A percentile compares a stretch with the other conserved stretches of the same genome.
Evolutionary conservation across 2,329 filamentous ascomycete species (phyloP).

Genomic region (Penicillium polonicum): DNA sequence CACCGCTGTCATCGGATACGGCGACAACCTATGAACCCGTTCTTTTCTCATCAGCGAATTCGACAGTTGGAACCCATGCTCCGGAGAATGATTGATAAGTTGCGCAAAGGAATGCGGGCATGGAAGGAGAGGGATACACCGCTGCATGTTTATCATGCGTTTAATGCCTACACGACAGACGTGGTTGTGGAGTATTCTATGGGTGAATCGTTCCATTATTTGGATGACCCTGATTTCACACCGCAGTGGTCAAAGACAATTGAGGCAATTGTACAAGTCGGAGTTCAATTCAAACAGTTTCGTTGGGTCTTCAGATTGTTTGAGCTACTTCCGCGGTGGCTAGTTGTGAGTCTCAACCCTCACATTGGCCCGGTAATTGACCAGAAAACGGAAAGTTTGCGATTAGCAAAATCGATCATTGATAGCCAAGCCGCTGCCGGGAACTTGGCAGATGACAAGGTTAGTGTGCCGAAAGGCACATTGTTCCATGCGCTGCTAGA

Average conservation of each 20-base stretch:
- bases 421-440: conserved; percentile 1
- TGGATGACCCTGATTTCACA: conserved; percentile 33
- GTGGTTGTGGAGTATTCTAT: conserved; percentile 48
- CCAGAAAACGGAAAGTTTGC: conserved; percentile 13
- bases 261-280: conserved; percentile 23
- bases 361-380: conserved; percentile 16
- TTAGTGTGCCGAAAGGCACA: conserved; percentile 5
- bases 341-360: conserved; percentile 22
- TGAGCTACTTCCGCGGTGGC: conserved; percentile 19
- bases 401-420: conserved; percentile 12
- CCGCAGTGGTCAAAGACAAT: conserved; percentile 34
- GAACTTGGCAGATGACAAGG: neutral
- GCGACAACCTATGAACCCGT: conserved; percentile 37
- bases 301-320: conserved; percentile 24
- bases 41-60: conserved; percentile 35
- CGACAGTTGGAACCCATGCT: conserved; percentile 25
- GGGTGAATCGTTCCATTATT: conserved; percentile 31
- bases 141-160: conserved; percentile 19
- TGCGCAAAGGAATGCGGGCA: conserved; percentile 24
- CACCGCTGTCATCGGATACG: conserved; percentile 34
- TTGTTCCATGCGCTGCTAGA: conserved; percentile 32
- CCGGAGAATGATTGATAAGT: conserved; percentile 24
- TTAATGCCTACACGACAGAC: conserved; percentile 40
- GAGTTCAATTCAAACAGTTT: conserved; percentile 22
- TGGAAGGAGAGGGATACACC: conserved; percentile 18